Percentiles rank a stretch among this genome's conserved stretches.
These are phyloP conservation scores for Hypericum androsaemum DNA, from an alignment of 345 rosid genomes.

Conservation along the genomic window DNA sequence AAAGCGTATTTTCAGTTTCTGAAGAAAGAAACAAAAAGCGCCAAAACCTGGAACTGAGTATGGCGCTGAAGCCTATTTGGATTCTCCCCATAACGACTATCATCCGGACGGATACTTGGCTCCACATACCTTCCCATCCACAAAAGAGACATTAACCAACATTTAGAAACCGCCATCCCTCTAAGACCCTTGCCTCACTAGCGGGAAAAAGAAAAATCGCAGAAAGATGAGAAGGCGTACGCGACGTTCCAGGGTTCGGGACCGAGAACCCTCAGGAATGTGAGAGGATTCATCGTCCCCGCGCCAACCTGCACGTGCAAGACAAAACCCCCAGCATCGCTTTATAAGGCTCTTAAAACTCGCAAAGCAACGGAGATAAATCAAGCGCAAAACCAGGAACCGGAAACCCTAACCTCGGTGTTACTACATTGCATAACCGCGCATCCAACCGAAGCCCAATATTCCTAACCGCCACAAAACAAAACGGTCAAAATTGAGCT, in stretches of 20 bases:
- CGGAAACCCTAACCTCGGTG: slow-evolving; percentile 65
- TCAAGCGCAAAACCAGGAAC: background rate
- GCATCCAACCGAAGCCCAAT: slow-evolving; percentile 98
- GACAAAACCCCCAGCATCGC: background rate
- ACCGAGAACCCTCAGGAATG: slow-evolving; percentile 88
- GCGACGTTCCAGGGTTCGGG: slow-evolving; percentile 99
- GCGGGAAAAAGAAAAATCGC: background rate
- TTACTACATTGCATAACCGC: slow-evolving; percentile 97
- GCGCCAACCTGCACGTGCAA: slow-evolving; percentile 69
- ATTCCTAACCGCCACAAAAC: slow-evolving; percentile 35
- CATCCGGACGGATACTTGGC: slow-evolving; percentile 95
- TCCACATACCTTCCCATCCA: slow-evolving; percentile 51
- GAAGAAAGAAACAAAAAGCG: background rate
- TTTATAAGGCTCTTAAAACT: background rate
- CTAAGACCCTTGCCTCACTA: background rate
- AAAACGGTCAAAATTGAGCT: background rate
- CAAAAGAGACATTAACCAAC: slow-evolving; percentile 12
- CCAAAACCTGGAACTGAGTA: slow-evolving; percentile 78
- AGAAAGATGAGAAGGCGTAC: slow-evolving; percentile 25
- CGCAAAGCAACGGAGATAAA: background rate
- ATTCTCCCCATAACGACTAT: slow-evolving; percentile 92
- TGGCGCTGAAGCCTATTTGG: slow-evolving; percentile 96
- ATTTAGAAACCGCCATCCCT: background rate
- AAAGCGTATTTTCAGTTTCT: background rate
- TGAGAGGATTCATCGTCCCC: slow-evolving; percentile 95